A percentile compares a stretch with the other conserved stretches of the same genome.
phyloP scores from a whole-genome alignment of 192 early-diverging fungal species.

The Coemansia sp. region DNA sequence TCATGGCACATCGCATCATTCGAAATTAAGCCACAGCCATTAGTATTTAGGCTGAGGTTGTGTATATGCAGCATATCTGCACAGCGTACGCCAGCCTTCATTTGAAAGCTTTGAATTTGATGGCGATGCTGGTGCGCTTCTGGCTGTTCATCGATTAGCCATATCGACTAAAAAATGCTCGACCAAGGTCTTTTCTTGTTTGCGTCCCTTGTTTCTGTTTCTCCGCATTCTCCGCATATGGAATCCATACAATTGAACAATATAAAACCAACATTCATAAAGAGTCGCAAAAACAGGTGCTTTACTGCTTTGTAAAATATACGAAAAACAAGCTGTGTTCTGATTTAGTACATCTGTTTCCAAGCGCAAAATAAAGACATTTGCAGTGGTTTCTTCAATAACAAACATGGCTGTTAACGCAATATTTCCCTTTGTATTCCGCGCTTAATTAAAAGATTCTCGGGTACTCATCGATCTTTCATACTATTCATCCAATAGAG shows the following conservation, averaged over 20 bases:
- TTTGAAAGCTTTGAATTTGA: no score
- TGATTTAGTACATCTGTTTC: neutral
- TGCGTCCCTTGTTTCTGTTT: neutral
- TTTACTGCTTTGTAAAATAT: neutral
- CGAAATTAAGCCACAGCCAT: neutral
- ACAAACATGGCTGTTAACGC: neutral
- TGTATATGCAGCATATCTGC: no score
- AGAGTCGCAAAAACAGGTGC: neutral
- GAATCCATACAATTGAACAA: neutral
- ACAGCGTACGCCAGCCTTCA: no score
- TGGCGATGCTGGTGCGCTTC: no score
- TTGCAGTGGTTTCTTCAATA: neutral
- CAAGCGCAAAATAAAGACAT: neutral
- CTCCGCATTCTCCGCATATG: neutral
- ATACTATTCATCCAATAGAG: neutral
- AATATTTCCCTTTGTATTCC: neutral
- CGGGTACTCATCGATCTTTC: neutral
- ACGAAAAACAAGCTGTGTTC: neutral
- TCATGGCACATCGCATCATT: neutral
- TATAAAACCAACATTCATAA: neutral
- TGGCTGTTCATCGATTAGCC: neutral
- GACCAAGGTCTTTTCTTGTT: neutral
- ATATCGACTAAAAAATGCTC: neutral
- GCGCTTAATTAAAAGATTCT: neutral
- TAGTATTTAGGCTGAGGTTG: neutral